These are phyloP conservation scores for Saussurea involucrata DNA, from an alignment of 129 eudicot genomes.

Conservation along the genomic window DNA sequence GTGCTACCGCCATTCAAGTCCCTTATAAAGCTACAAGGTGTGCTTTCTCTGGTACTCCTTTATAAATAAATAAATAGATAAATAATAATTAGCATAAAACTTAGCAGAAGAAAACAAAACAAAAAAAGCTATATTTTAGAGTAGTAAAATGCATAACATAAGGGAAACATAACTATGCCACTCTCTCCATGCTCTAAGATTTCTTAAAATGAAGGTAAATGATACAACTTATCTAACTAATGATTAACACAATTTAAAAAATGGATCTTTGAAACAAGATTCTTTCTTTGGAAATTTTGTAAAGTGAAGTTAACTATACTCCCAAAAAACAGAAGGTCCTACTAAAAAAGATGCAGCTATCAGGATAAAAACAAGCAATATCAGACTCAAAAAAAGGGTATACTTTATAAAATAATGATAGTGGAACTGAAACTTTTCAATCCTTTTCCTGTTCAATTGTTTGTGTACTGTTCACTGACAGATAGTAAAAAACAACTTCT, in stretches of 20 bases:
- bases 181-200: background rate
- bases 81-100: conserved; percentile 2
- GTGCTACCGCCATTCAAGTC: conserved; percentile 44
- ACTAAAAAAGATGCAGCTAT: conserved; percentile 31
- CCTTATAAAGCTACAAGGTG: conserved; percentile 81
- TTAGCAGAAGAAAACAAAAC: background rate
- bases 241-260: background rate
- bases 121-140: background rate
- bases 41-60: conserved; percentile 95
- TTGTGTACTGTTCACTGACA: conserved; percentile 30
- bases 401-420: conserved; percentile 28
- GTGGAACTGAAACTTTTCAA: conserved; percentile 30
- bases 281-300: background rate
- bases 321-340: conserved; percentile 31
- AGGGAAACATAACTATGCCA: background rate
- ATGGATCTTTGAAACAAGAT: conserved; percentile 3
- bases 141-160: background rate
- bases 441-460: conserved; percentile 19
- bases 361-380: conserved; percentile 31
- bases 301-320: background rate
- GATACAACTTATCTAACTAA: background rate
- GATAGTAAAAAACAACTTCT: conserved; percentile 9
- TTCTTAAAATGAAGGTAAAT: background rate
- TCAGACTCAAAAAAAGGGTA: conserved; percentile 28
- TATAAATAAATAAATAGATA: background rate